Conservation (phyloP, 257 asterid species). For the Solanum medicagineum region DNA sequence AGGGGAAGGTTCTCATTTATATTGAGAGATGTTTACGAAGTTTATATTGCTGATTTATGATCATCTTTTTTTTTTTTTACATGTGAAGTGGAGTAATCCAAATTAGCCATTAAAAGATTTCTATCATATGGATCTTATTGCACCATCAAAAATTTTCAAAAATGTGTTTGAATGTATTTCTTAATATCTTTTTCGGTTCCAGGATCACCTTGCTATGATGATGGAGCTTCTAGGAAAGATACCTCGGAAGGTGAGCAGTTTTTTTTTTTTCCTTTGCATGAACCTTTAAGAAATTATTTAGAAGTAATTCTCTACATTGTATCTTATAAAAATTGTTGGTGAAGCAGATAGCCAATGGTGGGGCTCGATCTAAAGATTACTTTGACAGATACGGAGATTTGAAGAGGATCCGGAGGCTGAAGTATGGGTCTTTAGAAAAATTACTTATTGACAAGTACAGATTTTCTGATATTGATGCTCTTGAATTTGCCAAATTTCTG, state of each 20-base stretch:
- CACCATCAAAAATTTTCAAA: not conserved
- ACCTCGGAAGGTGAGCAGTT: conserved; percentile 63
- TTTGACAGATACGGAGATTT: conserved; percentile 89
- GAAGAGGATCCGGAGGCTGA: conserved; percentile 89
- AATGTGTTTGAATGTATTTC: not conserved
- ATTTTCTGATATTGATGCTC: conserved; percentile 51
- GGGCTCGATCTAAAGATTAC: conserved; percentile 82
- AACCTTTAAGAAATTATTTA: not conserved
- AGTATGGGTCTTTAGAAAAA: conserved; percentile 57
- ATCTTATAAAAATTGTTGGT: not conserved
- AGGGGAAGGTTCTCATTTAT: not conserved
- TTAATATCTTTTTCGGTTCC: not conserved
- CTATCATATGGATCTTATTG: not conserved
- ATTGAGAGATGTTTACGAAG: not conserved
- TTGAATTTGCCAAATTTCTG: conserved; percentile 60
- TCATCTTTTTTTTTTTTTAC: not conserved
- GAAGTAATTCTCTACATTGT: not conserved
- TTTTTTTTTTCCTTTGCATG: not conserved
- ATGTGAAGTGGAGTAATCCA: not conserved
- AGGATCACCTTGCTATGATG: conserved; percentile 99
- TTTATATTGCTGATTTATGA: not conserved
- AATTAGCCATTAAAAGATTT: not conserved
- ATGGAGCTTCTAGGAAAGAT: conserved; percentile 98
- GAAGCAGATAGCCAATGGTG: conserved; percentile 66
- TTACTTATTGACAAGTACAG: conserved; percentile 63